These are phyloP conservation scores for Physcia stellaris DNA, from an alignment of 495 filamentous ascomycete species.

Conservation along the genomic window DNA sequence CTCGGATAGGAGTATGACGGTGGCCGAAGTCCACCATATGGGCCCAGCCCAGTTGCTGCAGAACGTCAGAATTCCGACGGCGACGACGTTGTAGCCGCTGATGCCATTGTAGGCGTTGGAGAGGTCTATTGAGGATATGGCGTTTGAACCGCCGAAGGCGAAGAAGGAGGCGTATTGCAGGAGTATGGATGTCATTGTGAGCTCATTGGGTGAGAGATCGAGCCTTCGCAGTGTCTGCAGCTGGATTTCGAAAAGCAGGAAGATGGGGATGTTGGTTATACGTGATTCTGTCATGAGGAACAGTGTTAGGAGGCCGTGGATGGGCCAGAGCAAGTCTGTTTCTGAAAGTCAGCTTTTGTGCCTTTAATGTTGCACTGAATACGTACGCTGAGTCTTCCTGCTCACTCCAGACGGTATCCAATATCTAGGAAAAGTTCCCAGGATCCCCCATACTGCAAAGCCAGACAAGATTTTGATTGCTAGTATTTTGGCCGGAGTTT, in stretches of 20 bases:
- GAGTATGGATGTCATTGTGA: conserved; percentile 49
- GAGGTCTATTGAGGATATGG: conserved; percentile 78
- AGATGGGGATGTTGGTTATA: conserved; percentile 68
- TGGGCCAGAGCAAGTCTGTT: background rate
- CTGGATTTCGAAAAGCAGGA: conserved; percentile 55
- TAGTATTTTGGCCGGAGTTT: no score
- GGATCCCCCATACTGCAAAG: no score
- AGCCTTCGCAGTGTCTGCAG: conserved; percentile 35
- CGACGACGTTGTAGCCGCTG: conserved; percentile 46
- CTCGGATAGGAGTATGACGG: conserved; percentile 37
- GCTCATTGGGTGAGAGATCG: conserved; percentile 35
- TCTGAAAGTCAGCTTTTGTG: no score
- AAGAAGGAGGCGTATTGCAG: conserved; percentile 74
- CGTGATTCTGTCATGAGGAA: conserved; percentile 81
- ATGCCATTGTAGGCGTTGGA: conserved; percentile 78
- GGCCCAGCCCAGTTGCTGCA: conserved; percentile 83
- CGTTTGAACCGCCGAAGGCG: conserved; percentile 79
- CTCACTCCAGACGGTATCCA: no score
- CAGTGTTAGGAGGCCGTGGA: conserved; percentile 60
- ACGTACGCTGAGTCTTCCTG: no score
- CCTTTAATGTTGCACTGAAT: no score
- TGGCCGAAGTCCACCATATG: conserved; percentile 67
- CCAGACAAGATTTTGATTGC: no score
- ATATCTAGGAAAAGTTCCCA: no score
- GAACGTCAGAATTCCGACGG: conserved; percentile 72